Evolutionary conservation across 441 rosid genomes (phyloP).

Genomic region (Hypseocharis bilobata): DNA sequence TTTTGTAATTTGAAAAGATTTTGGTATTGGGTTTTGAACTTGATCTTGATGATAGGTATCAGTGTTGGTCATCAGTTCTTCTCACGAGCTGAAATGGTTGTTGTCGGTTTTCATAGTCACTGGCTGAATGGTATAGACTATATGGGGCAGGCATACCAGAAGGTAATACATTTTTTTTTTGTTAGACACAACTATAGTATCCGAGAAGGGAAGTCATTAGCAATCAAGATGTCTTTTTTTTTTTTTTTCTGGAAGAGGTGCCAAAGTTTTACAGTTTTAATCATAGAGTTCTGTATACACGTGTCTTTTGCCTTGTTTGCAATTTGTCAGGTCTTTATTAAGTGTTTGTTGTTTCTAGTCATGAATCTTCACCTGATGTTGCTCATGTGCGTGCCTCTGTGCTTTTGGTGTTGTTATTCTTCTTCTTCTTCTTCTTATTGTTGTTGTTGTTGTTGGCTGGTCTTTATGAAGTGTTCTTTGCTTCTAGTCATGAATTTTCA

Average conservation of each 20-base stretch:
- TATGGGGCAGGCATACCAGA: constrained; percentile 44
- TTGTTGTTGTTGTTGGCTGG: no score
- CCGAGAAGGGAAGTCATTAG: no score
- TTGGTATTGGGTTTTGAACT: constrained; percentile 4
- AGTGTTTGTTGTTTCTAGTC: background rate
- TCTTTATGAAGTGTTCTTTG: background rate
- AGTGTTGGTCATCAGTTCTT: constrained; percentile 69
- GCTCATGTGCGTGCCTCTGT: background rate
- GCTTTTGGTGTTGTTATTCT: no score
- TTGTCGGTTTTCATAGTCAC: constrained; percentile 69
- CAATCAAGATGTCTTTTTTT: no score
- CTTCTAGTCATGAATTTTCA: background rate
- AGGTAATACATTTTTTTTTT: constrained; percentile 18
- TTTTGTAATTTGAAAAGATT: background rate
- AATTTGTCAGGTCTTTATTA: background rate
- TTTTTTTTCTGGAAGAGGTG: no score
- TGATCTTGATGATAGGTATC: constrained; percentile 44
- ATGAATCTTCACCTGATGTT: background rate
- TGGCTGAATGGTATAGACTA: constrained; percentile 85
- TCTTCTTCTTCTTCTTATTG: no score
- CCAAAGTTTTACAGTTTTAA: no score
- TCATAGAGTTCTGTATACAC: no score
- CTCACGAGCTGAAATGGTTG: constrained; percentile 85
- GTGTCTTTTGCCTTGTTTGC: no score
- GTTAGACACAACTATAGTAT: no score